Percentiles rank a stretch among this genome's conserved stretches.
These are phyloP conservation scores for Yamadazyma philogaea DNA, from an alignment of 805 yeast species.

Conservation along the genomic window DNA sequence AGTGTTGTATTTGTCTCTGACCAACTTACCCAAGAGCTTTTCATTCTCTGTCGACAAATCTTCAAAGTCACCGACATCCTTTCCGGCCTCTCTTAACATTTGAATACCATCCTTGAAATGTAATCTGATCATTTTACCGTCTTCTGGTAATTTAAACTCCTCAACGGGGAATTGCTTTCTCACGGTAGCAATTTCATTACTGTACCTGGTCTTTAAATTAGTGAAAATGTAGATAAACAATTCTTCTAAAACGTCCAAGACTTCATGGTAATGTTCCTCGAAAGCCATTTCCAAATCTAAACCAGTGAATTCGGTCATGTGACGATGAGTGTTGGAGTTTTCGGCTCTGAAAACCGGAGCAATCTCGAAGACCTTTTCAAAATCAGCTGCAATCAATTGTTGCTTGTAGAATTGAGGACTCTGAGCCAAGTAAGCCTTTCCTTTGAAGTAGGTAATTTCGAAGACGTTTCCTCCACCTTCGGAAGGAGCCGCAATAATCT, in stretches of 20 bases:
- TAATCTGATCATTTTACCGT: slow-evolving; percentile 89
- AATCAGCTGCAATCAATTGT: slow-evolving; percentile 96
- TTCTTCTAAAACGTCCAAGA: slow-evolving; percentile 56
- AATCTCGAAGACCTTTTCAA: slow-evolving; percentile 92
- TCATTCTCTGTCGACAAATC: slow-evolving; percentile 94
- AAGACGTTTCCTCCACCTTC: slow-evolving; percentile 99
- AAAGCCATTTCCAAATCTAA: slow-evolving; percentile 97
- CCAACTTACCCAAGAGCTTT: slow-evolving; percentile 85
- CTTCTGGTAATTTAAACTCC: slow-evolving; percentile 90
- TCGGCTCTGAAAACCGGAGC: slow-evolving; percentile 99
- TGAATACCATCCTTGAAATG: slow-evolving; percentile 89
- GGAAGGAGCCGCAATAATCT: slow-evolving; percentile 89
- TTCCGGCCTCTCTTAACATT: slow-evolving; percentile 83
- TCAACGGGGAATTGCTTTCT: slow-evolving; percentile 96
- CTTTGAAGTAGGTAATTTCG: slow-evolving; percentile 88
- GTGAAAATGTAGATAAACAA: slow-evolving; percentile 85
- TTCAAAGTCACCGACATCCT: slow-evolving; percentile 80
- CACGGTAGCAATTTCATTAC: slow-evolving; percentile 81
- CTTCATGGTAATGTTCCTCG: slow-evolving; percentile 98
- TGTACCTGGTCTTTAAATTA: slow-evolving; percentile 75
- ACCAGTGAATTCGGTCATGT: slow-evolving; percentile 97
- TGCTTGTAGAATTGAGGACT: slow-evolving; percentile 98
- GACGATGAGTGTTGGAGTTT: slow-evolving; percentile 98
- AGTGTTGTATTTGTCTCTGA: slow-evolving; percentile 91
- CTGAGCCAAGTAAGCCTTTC: slow-evolving; percentile 92